phyloP scores from a whole-genome alignment of 495 filamentous ascomycete species.

The Glarea lozoyensis region DNA sequence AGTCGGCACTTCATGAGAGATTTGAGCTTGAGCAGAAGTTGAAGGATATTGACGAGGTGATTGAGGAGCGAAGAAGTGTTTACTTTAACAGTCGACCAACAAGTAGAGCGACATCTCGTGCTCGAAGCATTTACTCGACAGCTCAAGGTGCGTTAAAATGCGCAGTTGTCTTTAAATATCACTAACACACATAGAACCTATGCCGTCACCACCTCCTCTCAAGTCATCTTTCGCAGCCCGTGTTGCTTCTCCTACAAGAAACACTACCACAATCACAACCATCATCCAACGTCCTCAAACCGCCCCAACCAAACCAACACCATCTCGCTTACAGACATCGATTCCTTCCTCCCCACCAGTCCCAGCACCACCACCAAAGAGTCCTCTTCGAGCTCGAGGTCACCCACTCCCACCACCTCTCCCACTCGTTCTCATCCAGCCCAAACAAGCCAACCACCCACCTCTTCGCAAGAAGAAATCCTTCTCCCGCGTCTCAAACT shows the following conservation, averaged over 20 bases:
- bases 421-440: constrained; percentile 41
- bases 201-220: constrained; percentile 10
- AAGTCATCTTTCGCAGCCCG: constrained; percentile 13
- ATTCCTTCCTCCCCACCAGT: constrained; percentile 8
- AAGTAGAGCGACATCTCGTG: constrained; percentile 15
- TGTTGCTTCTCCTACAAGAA: constrained; percentile 1
- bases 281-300: constrained; percentile 13
- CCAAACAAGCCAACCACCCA: constrained; percentile 27
- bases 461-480: constrained; percentile 45
- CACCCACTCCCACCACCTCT: constrained; percentile 31
- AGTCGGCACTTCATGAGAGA: constrained; percentile 41
- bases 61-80: constrained; percentile 40
- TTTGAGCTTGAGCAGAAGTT: constrained; percentile 34
- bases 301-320: constrained; percentile 16
- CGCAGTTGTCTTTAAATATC: too few relatives aligned
- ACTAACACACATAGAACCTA: constrained; percentile 16
- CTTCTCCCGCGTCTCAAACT: constrained; percentile 45
- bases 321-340: constrained; percentile 15
- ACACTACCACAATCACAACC: neutral
- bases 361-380: constrained; percentile 8
- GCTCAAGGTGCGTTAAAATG: constrained; percentile 14
- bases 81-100: constrained; percentile 35
- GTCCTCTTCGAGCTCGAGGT: neutral
- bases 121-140: constrained; percentile 14
- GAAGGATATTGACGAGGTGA: constrained; percentile 39